Conservation (phyloP, 2,329 filamentous ascomycete genomes). For the Stenocarpella maydis region DNA sequence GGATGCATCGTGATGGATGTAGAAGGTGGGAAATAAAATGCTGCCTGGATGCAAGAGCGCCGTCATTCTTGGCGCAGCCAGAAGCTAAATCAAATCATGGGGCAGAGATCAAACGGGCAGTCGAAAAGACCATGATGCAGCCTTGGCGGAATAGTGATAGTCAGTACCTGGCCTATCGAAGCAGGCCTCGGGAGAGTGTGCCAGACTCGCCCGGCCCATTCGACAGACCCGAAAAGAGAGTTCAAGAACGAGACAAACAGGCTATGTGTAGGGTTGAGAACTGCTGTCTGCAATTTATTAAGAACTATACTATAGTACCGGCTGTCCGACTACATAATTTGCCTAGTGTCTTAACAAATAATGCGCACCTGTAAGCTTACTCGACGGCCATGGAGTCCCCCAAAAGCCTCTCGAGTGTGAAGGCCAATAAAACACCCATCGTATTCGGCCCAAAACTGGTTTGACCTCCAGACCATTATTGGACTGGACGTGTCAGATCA, state of each 20-base stretch:
- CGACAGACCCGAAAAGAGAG: background rate
- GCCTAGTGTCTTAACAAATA: background rate
- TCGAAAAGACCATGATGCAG: background rate
- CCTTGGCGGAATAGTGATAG: constrained; percentile 3
- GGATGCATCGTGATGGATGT: background rate
- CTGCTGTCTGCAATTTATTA: too few relatives aligned
- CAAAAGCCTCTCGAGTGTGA: background rate
- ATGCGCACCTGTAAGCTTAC: background rate
- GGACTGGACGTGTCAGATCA: background rate
- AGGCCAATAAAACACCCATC: constrained; percentile 1
- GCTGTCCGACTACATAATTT: too few relatives aligned
- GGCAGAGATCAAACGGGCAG: constrained; percentile 12
- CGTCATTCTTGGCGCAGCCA: background rate
- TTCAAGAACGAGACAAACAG: background rate
- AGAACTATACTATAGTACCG: too few relatives aligned
- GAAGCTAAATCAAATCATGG: constrained; percentile 4
- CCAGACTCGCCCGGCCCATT: background rate
- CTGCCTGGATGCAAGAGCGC: background rate
- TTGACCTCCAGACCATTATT: constrained; percentile 2
- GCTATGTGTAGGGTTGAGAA: background rate
- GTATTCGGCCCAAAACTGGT: background rate
- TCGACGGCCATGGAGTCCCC: background rate
- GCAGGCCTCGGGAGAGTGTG: background rate
- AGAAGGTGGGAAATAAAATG: too few relatives aligned
- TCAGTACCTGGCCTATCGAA: background rate